Evolutionary conservation across 768 basidiomycete species (phyloP).

Genomic region (Mycena polygramma): DNA sequence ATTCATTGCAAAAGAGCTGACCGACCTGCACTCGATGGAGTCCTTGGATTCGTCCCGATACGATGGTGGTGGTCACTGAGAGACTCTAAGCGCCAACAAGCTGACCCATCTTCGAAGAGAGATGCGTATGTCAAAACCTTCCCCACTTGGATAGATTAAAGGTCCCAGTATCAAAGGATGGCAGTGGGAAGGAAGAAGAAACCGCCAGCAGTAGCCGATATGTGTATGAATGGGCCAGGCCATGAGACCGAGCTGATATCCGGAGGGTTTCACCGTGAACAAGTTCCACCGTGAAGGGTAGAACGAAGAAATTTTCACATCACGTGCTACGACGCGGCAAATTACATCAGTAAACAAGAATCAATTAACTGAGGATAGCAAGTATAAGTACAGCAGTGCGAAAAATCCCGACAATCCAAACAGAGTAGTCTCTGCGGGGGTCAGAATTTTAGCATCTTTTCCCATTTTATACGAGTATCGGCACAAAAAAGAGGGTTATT

Average conservation of each 20-base stretch:
- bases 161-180: not conserved
- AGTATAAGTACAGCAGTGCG: no score
- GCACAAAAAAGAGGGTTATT: no score
- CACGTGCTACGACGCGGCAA: not conserved
- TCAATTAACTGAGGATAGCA: no score
- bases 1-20: no score
- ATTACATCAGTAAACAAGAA: not conserved
- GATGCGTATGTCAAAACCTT: conserved; percentile 22
- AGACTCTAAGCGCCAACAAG: conserved; percentile 15
- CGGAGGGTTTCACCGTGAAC: no score
- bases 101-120: conserved; percentile 16
- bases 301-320: not conserved
- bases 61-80: conserved; percentile 3
- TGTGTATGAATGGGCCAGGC: no score
- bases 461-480: no score
- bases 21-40: not conserved
- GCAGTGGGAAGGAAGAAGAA: not conserved
- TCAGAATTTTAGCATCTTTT: no score
- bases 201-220: not conserved
- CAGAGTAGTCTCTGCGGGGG: no score
- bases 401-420: no score
- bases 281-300: no score
- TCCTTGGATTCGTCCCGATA: not conserved
- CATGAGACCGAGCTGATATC: no score
- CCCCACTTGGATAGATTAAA: conserved; percentile 25